Base-by-base conservation (phyloP, 495 filamentous ascomycete genomes). In the Chlorociboria aeruginascens region DNA sequence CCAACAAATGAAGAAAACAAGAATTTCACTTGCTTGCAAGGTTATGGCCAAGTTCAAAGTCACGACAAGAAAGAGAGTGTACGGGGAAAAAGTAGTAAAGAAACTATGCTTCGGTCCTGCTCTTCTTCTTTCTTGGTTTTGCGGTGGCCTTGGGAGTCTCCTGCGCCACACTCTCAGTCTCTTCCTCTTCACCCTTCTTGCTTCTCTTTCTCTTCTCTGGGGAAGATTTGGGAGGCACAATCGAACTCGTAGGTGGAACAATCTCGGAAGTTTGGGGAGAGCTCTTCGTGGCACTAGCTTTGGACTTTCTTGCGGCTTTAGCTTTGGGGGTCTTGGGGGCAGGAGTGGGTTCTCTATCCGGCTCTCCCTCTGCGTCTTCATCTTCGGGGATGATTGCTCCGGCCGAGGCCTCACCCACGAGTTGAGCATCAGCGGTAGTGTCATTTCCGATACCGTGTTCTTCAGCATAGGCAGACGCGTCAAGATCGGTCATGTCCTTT, bases 401-500 rank as follows among this genome's bases (percentile, higher is more conserved):
- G 12, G 78, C 70, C 35, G 72, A 71, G 2, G 70, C 63, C 16
- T 60, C 58, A 12, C 53, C 48, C 33, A 55, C 53, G 6, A 56
- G 54, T 34, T 56, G 60, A 31, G 45, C 53, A 32, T 52, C 50
- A 8, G 40, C 49, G 9, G 38, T 44, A 25, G 45, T 49, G 9
- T 54, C 54, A 2, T 40, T 43, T 31, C 63, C 59, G 40, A 76
- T 72, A 50, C 62, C 59, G 48, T 68, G 64, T 35, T 71, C 68
- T 34, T 83, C 75, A 32, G 81, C 75, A 38, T 73, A 78, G 52
- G 61, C 59, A 20, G 69, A 60, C 8, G 74, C 76, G 43, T 83
- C 74, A 11, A 73, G 69, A 29, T 81, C 74, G 1, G 63, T 69
- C 68, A 85, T 76, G 52, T 73, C 69, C 55, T 76, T 77, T 47